Conservation (phyloP, 2,329 filamentous ascomycete species). For the Colletotrichum neosansevieriae region DNA sequence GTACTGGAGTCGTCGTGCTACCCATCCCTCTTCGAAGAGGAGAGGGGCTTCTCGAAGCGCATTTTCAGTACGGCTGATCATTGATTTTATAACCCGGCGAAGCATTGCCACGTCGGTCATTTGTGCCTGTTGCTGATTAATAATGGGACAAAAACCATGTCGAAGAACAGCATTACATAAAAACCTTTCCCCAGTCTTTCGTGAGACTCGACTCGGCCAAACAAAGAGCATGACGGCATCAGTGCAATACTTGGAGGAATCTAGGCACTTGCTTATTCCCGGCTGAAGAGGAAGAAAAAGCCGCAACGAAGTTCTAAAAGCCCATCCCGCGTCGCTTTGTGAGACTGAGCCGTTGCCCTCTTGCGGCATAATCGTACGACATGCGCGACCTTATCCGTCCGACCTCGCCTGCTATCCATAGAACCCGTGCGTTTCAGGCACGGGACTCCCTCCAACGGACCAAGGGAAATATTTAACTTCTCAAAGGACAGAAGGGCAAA, state of each 20-base stretch:
- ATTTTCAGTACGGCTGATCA: slow-evolving; percentile 8
- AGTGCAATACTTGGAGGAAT: no score
- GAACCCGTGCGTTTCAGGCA: slow-evolving; percentile 33
- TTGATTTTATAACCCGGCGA: no score
- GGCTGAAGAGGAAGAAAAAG: not conserved
- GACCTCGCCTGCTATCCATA: slow-evolving; percentile 2
- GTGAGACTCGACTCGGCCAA: no score
- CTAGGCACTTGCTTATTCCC: not conserved
- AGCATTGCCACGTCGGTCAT: no score
- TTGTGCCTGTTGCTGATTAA: no score
- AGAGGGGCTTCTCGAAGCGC: not conserved
- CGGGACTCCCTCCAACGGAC: not conserved
- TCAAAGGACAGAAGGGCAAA: not conserved
- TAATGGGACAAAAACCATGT: no score
- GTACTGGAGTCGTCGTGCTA: not conserved
- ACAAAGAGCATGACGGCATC: no score
- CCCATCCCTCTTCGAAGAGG: slow-evolving; percentile 7
- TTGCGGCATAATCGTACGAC: slow-evolving; percentile 19
- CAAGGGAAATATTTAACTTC: not conserved
- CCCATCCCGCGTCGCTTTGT: not conserved
- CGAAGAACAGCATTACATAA: no score
- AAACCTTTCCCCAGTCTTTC: no score
- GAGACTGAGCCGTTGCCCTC: not conserved
- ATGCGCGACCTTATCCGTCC: not conserved
- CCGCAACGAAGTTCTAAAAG: not conserved